Evolutionary conservation across 306 rosid genomes (phyloP).

Genomic region (Quercus mongolica): DNA sequence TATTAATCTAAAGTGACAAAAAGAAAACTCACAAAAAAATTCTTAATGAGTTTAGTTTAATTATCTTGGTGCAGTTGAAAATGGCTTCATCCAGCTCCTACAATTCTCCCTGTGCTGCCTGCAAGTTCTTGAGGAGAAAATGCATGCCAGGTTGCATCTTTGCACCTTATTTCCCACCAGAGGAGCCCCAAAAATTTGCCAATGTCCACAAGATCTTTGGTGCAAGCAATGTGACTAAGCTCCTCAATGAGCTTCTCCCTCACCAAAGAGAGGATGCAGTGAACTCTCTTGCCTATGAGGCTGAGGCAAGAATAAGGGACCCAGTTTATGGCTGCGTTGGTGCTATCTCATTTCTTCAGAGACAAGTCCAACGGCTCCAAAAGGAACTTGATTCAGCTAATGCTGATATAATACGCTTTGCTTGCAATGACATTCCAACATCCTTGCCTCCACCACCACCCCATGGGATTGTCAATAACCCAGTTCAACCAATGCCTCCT

Average conservation of each 20-base stretch:
- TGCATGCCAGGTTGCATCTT: conserved; percentile 98
- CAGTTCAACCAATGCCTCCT: conserved; percentile 28
- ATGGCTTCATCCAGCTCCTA: conserved; percentile 77
- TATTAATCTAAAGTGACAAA: conserved; percentile 12
- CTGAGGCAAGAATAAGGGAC: conserved; percentile 91
- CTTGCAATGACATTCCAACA: conserved; percentile 50
- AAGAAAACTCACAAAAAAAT: background rate
- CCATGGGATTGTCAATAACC: conserved; percentile 15
- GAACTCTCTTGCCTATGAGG: conserved; percentile 91
- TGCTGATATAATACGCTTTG: conserved; percentile 72
- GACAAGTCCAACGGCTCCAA: conserved; percentile 91
- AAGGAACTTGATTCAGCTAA: conserved; percentile 92
- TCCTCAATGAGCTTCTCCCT: conserved; percentile 87
- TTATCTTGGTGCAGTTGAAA: conserved; percentile 19
- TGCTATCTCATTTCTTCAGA: conserved; percentile 90
- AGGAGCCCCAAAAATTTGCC: conserved; percentile 92
- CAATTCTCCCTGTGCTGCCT: conserved; percentile 92
- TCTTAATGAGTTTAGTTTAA: background rate
- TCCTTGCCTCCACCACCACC: conserved; percentile 34
- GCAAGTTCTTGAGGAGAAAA: conserved; percentile 90
- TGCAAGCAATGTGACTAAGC: conserved; percentile 95
- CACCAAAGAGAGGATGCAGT: conserved; percentile 98
- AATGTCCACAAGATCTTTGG: conserved; percentile 97
- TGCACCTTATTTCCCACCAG: conserved; percentile 96
- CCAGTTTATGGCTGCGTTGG: conserved; percentile 97